Percentiles rank a stretch among this genome's conserved stretches.
Conservation (phyloP, 2,329 filamentous ascomycete species). For the Pleomassaria siparia region DNA sequence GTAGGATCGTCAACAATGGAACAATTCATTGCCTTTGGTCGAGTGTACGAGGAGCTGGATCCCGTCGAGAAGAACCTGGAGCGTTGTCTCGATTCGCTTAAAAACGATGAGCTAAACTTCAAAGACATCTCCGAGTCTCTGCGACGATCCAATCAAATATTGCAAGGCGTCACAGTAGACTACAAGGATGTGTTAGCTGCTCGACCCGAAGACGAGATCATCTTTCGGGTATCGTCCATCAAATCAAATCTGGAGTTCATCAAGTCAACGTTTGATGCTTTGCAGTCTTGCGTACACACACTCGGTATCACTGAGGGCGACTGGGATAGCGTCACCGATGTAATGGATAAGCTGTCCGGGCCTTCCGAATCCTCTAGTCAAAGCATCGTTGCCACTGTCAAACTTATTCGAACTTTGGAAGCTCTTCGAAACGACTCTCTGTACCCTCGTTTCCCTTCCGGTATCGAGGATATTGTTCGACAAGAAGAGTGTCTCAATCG, state of each 20-base stretch:
- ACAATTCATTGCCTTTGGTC: slow-evolving; percentile 76
- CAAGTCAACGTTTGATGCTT: slow-evolving; percentile 19
- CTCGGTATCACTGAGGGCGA: slow-evolving; percentile 12
- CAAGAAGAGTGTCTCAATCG: slow-evolving; percentile 21
- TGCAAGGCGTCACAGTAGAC: slow-evolving; percentile 9
- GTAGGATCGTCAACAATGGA: slow-evolving; percentile 77
- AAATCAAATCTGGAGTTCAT: slow-evolving; percentile 24
- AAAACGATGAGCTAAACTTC: slow-evolving; percentile 83
- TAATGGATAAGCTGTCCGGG: slow-evolving; percentile 18
- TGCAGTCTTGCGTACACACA: slow-evolving; percentile 14
- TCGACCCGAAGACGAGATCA: slow-evolving; percentile 29
- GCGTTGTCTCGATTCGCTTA: slow-evolving; percentile 80
- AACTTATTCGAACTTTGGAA: slow-evolving; percentile 23
- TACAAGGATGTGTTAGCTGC: slow-evolving; percentile 17
- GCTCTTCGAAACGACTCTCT: slow-evolving; percentile 26
- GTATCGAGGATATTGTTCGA: slow-evolving; percentile 22
- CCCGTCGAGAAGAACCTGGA: slow-evolving; percentile 89
- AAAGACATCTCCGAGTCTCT: slow-evolving; percentile 79
- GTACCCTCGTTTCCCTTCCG: slow-evolving; percentile 27
- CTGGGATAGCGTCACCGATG: slow-evolving; percentile 4
- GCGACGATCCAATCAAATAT: slow-evolving; percentile 51
- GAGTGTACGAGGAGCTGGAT: slow-evolving; percentile 82
- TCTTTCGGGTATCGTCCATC: slow-evolving; percentile 23
- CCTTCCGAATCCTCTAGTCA: slow-evolving; percentile 18
- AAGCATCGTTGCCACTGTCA: slow-evolving; percentile 20